Percentiles rank a stretch among this genome's conserved stretches.
These are phyloP conservation scores for Epichloe typhina DNA, from an alignment of 2,329 filamentous ascomycete species.

Conservation along the genomic window DNA sequence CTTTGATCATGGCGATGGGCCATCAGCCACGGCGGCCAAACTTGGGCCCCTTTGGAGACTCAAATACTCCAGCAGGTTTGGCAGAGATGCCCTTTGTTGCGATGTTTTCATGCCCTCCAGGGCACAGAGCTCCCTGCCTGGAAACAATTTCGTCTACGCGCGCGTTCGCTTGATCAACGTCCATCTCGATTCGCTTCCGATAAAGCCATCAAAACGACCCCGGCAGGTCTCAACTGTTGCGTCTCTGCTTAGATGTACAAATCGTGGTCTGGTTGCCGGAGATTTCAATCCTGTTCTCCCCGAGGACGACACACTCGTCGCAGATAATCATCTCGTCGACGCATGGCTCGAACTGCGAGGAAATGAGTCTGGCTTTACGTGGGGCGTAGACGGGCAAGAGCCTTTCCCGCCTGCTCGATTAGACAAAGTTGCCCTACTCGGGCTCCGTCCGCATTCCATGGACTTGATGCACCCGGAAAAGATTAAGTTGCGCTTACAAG, in stretches of 20 bases:
- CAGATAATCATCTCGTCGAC: slow-evolving; percentile 10
- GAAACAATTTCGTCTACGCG: background rate
- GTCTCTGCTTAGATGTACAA: slow-evolving; percentile 13
- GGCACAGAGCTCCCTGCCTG: too few relatives aligned
- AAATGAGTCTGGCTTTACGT: slow-evolving; percentile 21
- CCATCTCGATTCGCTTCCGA: slow-evolving; percentile 23
- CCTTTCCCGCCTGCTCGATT: slow-evolving; percentile 20
- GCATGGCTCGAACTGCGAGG: slow-evolving; percentile 15
- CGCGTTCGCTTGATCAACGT: slow-evolving; percentile 23
- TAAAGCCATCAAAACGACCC: slow-evolving; percentile 17
- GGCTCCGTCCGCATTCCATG: too few relatives aligned
- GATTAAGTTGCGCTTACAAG: too few relatives aligned
- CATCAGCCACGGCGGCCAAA: too few relatives aligned
- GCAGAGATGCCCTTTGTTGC: too few relatives aligned
- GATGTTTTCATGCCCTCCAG: too few relatives aligned
- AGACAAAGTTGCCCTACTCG: slow-evolving; percentile 4
- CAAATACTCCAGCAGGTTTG: too few relatives aligned
- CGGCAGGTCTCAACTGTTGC: slow-evolving; percentile 17
- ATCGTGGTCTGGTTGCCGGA: slow-evolving; percentile 22
- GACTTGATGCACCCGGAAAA: too few relatives aligned
- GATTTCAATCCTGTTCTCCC: slow-evolving; percentile 26
- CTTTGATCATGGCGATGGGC: too few relatives aligned
- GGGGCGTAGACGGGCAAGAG: slow-evolving; percentile 21
- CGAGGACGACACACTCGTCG: slow-evolving; percentile 19
- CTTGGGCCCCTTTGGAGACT: too few relatives aligned